Base-by-base conservation (phyloP, 306 rosid genomes). In the Cyamopsis tetragonoloba region DNA sequence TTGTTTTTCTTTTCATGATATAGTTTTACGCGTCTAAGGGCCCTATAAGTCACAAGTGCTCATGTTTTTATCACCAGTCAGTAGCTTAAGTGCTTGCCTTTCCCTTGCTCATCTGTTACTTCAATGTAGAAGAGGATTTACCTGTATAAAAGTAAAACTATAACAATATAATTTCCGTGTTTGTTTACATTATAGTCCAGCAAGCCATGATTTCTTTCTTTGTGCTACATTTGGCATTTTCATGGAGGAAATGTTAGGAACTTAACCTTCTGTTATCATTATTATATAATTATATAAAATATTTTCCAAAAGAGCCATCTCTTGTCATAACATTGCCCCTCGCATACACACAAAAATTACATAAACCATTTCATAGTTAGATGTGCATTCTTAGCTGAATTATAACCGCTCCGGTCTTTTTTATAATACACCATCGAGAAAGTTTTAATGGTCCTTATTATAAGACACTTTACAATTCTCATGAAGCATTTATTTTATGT, bases 181-280 rank as follows among this genome's bases (percentile, higher is more conserved):
- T 11, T n/a, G n/a, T n/a, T n/a, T n/a, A n/a, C n/a, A n/a, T n/a
- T 43, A 44, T 44, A 20, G 17, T 46, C 20, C 43, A 48, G 37
- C 30, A 66, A 66, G 23, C 57, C 24, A 43, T 31, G 32, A 5
- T 66, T 66, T 65, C 7, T 66, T 66, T 34, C 13, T 62, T 4
- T n/a, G n/a, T n/a, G n/a, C n/a, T n/a, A n/a, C 54, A 9, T 42
- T 39, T 42, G 59, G n/a, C 32, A 4, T 31, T 65, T 15, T 32
- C 31, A 47, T 65, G 62, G 48, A 50, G 59, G 60, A 49, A 14
- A 49, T 57, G 27, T 17, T 20, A n/a, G n/a, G n/a, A n/a, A n/a
- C n/a, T n/a, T n/a, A n/a, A n/a, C n/a, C n/a, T n/a, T n/a, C n/a
- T n/a, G n/a, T n/a, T n/a, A n/a, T n/a, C n/a, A n/a, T n/a, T n/a